Percentiles rank a stretch among this genome's conserved stretches.
Conservation (phyloP, 1,284 basidiomycete species). For the Vanrija pseudolonga region DNA sequence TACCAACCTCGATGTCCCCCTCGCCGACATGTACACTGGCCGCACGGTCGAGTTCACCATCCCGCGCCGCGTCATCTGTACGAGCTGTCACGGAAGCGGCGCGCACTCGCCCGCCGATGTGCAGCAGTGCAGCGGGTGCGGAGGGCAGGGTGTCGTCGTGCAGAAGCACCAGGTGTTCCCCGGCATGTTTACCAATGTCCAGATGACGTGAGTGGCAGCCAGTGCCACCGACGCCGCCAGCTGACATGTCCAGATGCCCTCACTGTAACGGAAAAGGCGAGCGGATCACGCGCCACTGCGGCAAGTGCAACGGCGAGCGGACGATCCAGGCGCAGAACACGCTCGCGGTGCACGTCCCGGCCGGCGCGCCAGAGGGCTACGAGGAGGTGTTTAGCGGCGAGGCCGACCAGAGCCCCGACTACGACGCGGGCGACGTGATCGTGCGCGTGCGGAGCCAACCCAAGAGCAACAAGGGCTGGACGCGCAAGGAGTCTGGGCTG, state of each 20-base stretch:
- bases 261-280: slow-evolving; percentile 75
- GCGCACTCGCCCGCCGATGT: slow-evolving; percentile 83
- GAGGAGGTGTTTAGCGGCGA: slow-evolving; percentile 89
- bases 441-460: slow-evolving; percentile 70
- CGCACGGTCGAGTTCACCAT: slow-evolving; percentile 85
- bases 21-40: slow-evolving; percentile 82
- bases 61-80: slow-evolving; percentile 81
- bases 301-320: slow-evolving; percentile 76
- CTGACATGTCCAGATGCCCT: slow-evolving; percentile 60
- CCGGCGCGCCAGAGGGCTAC: slow-evolving; percentile 84
- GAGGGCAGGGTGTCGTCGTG: slow-evolving; percentile 77
- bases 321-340: slow-evolving; percentile 61
- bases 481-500: slow-evolving; percentile 78
- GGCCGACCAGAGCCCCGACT: slow-evolving; percentile 87
- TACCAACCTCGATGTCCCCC: slow-evolving; percentile 79
- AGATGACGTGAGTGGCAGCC: slow-evolving; percentile 41
- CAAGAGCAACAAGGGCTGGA: slow-evolving; percentile 60
- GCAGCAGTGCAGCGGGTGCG: slow-evolving; percentile 71
- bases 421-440: slow-evolving; percentile 86
- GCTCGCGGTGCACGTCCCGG: slow-evolving; percentile 73
- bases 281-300: slow-evolving; percentile 67
- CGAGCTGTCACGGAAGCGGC: slow-evolving; percentile 86
- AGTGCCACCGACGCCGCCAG: neutral
- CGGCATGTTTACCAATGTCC: slow-evolving; percentile 70
- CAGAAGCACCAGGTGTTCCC: slow-evolving; percentile 91